phyloP scores from a whole-genome alignment of 2,329 filamentous ascomycete species.

The Cercospora sesami region DNA sequence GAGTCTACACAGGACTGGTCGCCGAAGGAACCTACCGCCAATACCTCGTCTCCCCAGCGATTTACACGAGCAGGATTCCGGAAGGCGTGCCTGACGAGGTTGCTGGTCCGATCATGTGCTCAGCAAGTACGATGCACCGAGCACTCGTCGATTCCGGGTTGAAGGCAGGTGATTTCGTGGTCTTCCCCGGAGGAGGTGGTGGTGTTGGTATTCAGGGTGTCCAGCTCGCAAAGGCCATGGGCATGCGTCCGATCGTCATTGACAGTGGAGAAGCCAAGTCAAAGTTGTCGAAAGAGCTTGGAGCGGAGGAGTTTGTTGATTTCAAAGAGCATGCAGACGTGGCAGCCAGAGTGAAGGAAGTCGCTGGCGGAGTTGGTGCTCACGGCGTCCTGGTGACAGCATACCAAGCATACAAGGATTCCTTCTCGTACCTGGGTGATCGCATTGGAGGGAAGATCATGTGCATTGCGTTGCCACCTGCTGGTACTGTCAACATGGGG shows the following conservation, averaged over 20 bases:
- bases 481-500: slow-evolving; percentile 39
- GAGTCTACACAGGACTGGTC: slow-evolving; percentile 48
- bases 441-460: slow-evolving; percentile 55
- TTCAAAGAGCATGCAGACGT: slow-evolving; percentile 48
- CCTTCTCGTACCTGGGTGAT: slow-evolving; percentile 48
- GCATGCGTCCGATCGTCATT: slow-evolving; percentile 57
- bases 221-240: slow-evolving; percentile 51
- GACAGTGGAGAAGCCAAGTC: slow-evolving; percentile 54
- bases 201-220: slow-evolving; percentile 60
- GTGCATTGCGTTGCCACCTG: slow-evolving; percentile 47
- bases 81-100: slow-evolving; percentile 56
- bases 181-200: slow-evolving; percentile 57
- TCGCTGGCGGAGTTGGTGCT: slow-evolving; percentile 50
- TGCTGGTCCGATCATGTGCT: slow-evolving; percentile 62
- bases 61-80: slow-evolving; percentile 57
- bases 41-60: slow-evolving; percentile 59
- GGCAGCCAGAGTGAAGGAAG: slow-evolving; percentile 47
- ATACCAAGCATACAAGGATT: slow-evolving; percentile 41
- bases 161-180: slow-evolving; percentile 55
- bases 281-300: slow-evolving; percentile 50
- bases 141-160: slow-evolving; percentile 55
- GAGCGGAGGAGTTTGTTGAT: slow-evolving; percentile 59
- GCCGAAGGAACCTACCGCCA: slow-evolving; percentile 57
- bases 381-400: slow-evolving; percentile 47
- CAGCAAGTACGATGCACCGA: slow-evolving; percentile 58